Conservation (phyloP, 805 yeast species). For the Wickerhamomyces alni region DNA sequence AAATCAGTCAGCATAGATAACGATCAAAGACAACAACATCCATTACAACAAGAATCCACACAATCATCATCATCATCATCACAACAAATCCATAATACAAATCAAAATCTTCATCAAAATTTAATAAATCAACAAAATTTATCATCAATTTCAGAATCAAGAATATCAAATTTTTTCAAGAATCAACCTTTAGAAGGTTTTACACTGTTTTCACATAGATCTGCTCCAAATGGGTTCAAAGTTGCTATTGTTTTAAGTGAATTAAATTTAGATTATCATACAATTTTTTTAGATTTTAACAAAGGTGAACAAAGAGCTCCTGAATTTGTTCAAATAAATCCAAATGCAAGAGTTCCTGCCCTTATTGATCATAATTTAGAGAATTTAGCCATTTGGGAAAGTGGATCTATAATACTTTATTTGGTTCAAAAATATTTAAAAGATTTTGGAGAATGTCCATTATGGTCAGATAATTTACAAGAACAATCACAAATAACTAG, state of each 20-base stretch:
- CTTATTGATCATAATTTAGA: slow-evolving; percentile 82
- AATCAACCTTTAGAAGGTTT: slow-evolving; percentile 78
- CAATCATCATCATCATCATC: slow-evolving; percentile 12
- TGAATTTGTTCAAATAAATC: slow-evolving; percentile 88
- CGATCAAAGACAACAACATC: slow-evolving; percentile 23
- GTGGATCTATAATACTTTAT: slow-evolving; percentile 86
- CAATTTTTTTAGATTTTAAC: slow-evolving; percentile 81
- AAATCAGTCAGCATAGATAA: slow-evolving; percentile 25
- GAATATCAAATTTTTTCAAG: slow-evolving; percentile 67
- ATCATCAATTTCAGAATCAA: slow-evolving; percentile 39
- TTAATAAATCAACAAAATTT: slow-evolving; percentile 29
- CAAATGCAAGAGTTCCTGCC: slow-evolving; percentile 95
- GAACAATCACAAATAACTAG: slow-evolving; percentile 82
- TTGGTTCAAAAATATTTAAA: slow-evolving; percentile 62
- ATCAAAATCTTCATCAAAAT: slow-evolving; percentile 5
- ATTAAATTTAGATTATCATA: slow-evolving; percentile 69
- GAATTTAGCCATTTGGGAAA: slow-evolving; percentile 86
- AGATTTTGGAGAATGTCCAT: slow-evolving; percentile 63
- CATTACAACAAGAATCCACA: slow-evolving; percentile 17
- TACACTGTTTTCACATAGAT: slow-evolving; percentile 76
- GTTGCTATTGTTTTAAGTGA: slow-evolving; percentile 88
- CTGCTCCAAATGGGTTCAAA: slow-evolving; percentile 95
- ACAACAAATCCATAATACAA: slow-evolving; percentile 8
- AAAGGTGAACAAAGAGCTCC: slow-evolving; percentile 91
- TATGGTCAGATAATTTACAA: slow-evolving; percentile 72